Conservation (phyloP, 2,329 filamentous ascomycete species). For the Talaromyces sp. region DNA sequence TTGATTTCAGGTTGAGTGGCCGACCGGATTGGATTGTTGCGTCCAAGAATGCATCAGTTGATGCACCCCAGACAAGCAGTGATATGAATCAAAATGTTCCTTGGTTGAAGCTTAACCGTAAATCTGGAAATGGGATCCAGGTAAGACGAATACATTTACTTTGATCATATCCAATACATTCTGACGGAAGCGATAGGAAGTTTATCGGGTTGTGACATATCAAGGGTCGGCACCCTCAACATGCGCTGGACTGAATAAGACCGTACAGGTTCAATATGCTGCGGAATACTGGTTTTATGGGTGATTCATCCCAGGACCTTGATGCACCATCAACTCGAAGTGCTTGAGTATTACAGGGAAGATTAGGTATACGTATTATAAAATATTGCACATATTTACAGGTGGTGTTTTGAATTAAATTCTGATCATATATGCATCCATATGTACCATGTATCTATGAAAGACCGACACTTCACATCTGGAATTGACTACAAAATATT, state of each 20-base stretch:
- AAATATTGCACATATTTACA: no score
- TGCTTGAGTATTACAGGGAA: no score
- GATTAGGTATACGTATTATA: no score
- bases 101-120: slow-evolving; percentile 37
- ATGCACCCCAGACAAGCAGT: slow-evolving; percentile 24
- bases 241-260: slow-evolving; percentile 35
- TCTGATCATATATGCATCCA: no score
- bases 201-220: slow-evolving; percentile 46
- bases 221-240: slow-evolving; percentile 38
- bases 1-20: slow-evolving; percentile 34
- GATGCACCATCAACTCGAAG: no score
- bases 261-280: slow-evolving; percentile 41
- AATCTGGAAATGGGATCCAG: slow-evolving; percentile 32
- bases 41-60: slow-evolving; percentile 30
- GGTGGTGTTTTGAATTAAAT: no score
- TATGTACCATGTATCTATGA: no score
- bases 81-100: slow-evolving; percentile 26
- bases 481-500: no score
- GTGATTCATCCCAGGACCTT: slow-evolving; percentile 13
- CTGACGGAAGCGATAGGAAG: slow-evolving; percentile 34
- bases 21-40: slow-evolving; percentile 29
- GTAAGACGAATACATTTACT: slow-evolving; percentile 24
- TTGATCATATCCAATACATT: background rate
- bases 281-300: slow-evolving; percentile 50
- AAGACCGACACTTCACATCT: no score